Conservation (phyloP, 306 rosid species). For the Cicer pinnatifidum region DNA sequence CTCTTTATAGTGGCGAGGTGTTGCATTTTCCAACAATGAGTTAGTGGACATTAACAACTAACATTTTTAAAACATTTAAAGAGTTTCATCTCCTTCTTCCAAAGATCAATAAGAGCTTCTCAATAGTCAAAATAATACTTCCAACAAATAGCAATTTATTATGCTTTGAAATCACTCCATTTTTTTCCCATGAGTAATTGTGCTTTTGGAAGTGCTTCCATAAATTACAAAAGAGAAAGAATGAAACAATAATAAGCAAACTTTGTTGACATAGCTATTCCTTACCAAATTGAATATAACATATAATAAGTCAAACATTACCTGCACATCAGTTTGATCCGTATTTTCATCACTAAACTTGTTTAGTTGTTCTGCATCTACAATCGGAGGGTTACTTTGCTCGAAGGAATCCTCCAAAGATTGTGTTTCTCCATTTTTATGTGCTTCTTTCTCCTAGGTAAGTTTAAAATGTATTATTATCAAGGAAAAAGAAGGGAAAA, state of each 20-base stretch:
- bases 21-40: not conserved
- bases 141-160: not conserved
- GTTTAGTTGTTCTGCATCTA: constrained; percentile 55
- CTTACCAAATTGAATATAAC: constrained; percentile 32
- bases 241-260: not conserved
- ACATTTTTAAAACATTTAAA: not conserved
- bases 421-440: constrained; percentile 51
- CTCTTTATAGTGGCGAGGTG: not conserved
- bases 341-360: constrained; percentile 56
- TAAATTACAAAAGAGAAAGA: not conserved
- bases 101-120: not conserved
- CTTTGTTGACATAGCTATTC: constrained; percentile 30
- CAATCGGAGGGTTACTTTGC: constrained; percentile 51
- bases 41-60: not conserved
- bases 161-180: not conserved
- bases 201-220: not conserved
- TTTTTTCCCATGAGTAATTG: constrained; percentile 25
- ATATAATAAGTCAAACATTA: constrained; percentile 40
- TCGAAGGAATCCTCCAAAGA: constrained; percentile 52
- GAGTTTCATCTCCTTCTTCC: not conserved
- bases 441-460: constrained; percentile 63
- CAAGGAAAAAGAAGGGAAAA: constrained; percentile 25
- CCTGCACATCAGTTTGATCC: constrained; percentile 60
- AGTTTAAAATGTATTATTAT: constrained; percentile 25
- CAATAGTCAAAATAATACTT: not conserved